Conservation (phyloP, 2,329 filamentous ascomycete species). For the Fusarium nanum region DNA sequence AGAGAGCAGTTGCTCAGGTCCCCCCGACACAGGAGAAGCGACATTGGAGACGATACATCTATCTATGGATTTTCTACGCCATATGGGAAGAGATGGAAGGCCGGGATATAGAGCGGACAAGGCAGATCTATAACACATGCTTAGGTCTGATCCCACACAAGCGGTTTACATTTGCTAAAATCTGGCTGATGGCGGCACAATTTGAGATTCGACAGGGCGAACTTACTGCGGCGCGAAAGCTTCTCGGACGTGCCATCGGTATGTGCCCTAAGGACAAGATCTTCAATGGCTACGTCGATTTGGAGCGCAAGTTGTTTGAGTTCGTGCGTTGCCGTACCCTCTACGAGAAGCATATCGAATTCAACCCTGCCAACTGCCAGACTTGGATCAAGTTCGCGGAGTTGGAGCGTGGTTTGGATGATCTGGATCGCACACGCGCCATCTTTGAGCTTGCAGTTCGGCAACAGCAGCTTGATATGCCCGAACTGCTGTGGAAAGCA, state of each 20-base stretch:
- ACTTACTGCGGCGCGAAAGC: constrained; percentile 83
- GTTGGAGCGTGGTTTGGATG: constrained; percentile 90
- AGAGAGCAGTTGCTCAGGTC: constrained; percentile 93
- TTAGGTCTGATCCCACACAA: constrained; percentile 92
- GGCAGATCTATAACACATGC: constrained; percentile 91
- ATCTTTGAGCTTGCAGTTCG: constrained; percentile 92
- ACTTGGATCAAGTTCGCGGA: constrained; percentile 98
- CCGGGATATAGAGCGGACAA: constrained; percentile 80
- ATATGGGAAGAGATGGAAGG: constrained; percentile 92
- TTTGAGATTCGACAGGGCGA: constrained; percentile 92
- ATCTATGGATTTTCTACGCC: constrained; percentile 97
- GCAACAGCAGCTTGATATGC: constrained; percentile 92
- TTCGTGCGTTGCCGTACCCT: constrained; percentile 91
- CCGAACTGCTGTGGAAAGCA: constrained; percentile 95
- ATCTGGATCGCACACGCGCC: constrained; percentile 85
- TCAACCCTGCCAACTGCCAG: constrained; percentile 88
- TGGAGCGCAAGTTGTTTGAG: constrained; percentile 94
- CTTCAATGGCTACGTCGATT: constrained; percentile 91
- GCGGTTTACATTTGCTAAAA: constrained; percentile 95
- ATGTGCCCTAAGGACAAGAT: constrained; percentile 97
- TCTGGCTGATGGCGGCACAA: constrained; percentile 93
- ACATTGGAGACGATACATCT: constrained; percentile 97
- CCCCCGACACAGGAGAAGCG: constrained; percentile 96
- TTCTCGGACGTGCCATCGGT: constrained; percentile 88
- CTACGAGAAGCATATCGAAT: constrained; percentile 94